These are phyloP conservation scores for Thuidium tamariscinum DNA, from an alignment of 225 moss, liverwort and hornwort genomes.

Conservation along the genomic window DNA sequence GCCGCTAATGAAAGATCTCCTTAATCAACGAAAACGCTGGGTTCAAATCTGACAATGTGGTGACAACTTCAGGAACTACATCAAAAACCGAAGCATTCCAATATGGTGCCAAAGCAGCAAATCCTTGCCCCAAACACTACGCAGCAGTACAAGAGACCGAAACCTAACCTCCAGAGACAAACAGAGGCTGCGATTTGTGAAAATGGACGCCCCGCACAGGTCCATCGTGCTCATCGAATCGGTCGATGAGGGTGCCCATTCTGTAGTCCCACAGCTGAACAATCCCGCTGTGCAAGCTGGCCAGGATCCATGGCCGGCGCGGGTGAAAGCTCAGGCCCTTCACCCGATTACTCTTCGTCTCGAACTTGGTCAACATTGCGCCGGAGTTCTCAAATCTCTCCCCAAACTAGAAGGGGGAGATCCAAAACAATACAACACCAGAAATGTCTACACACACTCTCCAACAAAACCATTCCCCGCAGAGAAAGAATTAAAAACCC, in stretches of 20 bases:
- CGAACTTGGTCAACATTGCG: slow-evolving; percentile 96
- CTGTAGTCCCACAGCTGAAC: slow-evolving; percentile 99
- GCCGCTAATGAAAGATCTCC: neutral
- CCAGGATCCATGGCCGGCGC: slow-evolving; percentile 96
- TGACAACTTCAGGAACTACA: neutral
- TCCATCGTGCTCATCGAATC: slow-evolving; percentile 98
- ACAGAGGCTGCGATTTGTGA: slow-evolving; percentile 94
- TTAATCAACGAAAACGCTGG: neutral
- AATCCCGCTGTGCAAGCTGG: slow-evolving; percentile 95
- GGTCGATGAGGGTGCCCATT: slow-evolving; percentile 96
- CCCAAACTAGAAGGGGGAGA: neutral
- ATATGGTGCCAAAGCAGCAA: neutral
- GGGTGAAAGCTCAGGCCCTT: slow-evolving; percentile 99
- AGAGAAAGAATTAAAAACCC: neutral
- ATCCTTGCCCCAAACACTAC: neutral
- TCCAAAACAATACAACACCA: neutral
- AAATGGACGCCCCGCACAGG: slow-evolving; percentile 97
- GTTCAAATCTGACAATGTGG: neutral
- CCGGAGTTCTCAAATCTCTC: neutral
- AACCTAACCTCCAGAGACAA: slow-evolving; percentile 90
- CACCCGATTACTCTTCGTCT: slow-evolving; percentile 99
- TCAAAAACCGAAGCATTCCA: neutral
- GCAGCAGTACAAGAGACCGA: neutral
- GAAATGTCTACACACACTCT: neutral
- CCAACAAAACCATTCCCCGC: neutral